Base-by-base conservation (phyloP, 176 grass and related monocot species). In the Oryza meridionalis region DNA sequence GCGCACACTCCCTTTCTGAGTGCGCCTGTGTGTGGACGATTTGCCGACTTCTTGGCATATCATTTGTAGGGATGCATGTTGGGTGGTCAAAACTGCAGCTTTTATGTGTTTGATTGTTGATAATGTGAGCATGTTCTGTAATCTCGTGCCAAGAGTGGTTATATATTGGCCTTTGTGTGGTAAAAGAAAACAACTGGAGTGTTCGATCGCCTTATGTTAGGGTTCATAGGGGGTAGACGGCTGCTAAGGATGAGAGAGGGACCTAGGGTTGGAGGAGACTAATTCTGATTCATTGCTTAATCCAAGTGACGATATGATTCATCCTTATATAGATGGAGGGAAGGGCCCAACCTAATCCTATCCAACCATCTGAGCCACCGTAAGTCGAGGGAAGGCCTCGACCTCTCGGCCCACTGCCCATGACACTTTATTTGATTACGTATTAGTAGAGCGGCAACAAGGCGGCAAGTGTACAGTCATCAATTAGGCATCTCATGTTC, bases 41-140 rank as follows among this genome's bases (percentile, higher is more conserved):
- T 40, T 64, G 49, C 51, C 7, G 38, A 27, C 63, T 85, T 85
- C 82, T 73, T 86, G 40, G 24, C 13, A 2, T 43, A 24, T 4
- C 31, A 73, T 65, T 65, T 76, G 16, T 21, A 58, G 21, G 53
- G 3, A 58, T 27, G 69, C 61, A 68, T 75, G 64, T 25, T 10
- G 72, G 70, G 15, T 31, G 70, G 15, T 31, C 10, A 75, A 75
- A 47, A 80, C 49, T 32, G 70, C 42, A n/a, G 22, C 66, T 45
- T 65, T 80, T 17, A 13, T 38, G 10, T 72, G 13, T 59, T 59
- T 66, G 4, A 40, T 40, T 40, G 38, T 40, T 40, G 38, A 62
- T 62, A 27, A 1, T 32, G n/a, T 71, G 33, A 58, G 16, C 26
- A 45, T 71, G 9, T 47, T 47, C n/a, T 17, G 1, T 17, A 24